Evolutionary conservation across 345 rosid species (phyloP).

Genomic region (Salix koriyanagi): DNA sequence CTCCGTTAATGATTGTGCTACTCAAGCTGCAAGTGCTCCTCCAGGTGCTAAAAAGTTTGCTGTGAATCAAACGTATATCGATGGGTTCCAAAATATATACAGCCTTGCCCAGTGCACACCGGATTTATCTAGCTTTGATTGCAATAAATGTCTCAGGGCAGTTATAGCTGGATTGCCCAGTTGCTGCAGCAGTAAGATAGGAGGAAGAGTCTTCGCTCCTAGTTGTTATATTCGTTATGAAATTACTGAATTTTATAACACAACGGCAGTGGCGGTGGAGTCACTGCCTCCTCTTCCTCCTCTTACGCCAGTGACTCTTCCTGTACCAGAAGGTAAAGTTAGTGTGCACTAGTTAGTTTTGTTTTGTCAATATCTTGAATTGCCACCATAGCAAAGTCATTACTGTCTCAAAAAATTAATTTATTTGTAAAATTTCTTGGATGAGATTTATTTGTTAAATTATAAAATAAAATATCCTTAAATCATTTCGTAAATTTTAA

Average conservation of each 20-base stretch:
- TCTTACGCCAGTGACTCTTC: neutral
- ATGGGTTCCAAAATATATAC: constrained; percentile 24
- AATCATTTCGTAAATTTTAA: too few species aligned
- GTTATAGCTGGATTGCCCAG: constrained; percentile 10
- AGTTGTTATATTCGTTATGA: constrained; percentile 48
- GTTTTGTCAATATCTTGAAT: too few species aligned
- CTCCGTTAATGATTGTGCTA: neutral
- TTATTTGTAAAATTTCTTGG: too few species aligned
- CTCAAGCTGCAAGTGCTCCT: constrained; percentile 13
- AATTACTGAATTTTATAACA: constrained; percentile 28
- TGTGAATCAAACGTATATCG: neutral
- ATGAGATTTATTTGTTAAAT: too few species aligned
- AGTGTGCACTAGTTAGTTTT: too few species aligned
- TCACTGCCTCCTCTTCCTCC: neutral
- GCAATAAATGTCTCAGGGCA: constrained; percentile 31
- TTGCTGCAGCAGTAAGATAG: constrained; percentile 27
- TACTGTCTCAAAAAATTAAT: too few species aligned
- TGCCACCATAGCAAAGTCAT: too few species aligned
- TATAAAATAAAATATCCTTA: too few species aligned
- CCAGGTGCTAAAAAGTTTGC: constrained; percentile 36
- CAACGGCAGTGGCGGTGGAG: neutral
- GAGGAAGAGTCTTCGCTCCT: constrained; percentile 27
- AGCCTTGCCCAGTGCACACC: constrained; percentile 50
- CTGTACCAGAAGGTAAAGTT: too few species aligned
- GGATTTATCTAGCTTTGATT: constrained; percentile 31